phyloP scores from a whole-genome alignment of 148 eudicot genomes.

The Persicaria tinctoria region DNA sequence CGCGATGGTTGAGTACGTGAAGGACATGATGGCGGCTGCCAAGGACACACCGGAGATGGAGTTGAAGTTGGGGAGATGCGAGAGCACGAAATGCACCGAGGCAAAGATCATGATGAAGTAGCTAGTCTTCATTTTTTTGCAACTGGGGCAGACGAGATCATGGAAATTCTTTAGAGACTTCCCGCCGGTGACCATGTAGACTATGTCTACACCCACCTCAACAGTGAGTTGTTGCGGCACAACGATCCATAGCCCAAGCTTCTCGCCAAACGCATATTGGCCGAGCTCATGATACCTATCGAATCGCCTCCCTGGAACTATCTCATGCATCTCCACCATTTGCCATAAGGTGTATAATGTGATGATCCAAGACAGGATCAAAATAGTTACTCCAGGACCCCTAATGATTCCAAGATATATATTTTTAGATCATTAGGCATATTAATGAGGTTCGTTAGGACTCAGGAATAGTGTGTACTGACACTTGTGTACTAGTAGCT shows the following conservation, averaged over 20 bases:
- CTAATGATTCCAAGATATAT: constrained; percentile 7
- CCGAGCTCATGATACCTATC: constrained; percentile 37
- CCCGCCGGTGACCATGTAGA: constrained; percentile 26
- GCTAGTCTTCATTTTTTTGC: constrained; percentile 31
- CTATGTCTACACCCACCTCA: constrained; percentile 16
- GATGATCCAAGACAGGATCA: constrained; percentile 32
- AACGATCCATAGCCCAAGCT: constrained; percentile 19
- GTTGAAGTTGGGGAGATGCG: constrained; percentile 49
- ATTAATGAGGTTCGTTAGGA: no score
- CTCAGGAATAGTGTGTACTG: no score
- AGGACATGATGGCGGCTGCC: constrained; percentile 51
- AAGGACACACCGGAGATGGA: constrained; percentile 47
- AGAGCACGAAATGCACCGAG: constrained; percentile 42
- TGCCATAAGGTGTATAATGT: constrained; percentile 40
- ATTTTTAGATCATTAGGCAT: no score
- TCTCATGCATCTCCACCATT: constrained; percentile 43
- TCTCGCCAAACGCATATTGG: constrained; percentile 31
- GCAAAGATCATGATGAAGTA: constrained; percentile 45
- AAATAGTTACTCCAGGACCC: constrained; percentile 35
- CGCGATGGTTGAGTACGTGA: constrained; percentile 34
- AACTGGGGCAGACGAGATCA: constrained; percentile 22
- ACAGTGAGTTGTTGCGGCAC: constrained; percentile 22
- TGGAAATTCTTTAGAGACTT: constrained; percentile 35
- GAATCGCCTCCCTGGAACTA: constrained; percentile 34
- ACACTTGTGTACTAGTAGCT: no score